Percentiles rank a stretch among this genome's conserved stretches.
These are phyloP conservation scores for Cephalotrichum gorgonifer DNA, from an alignment of 2,329 filamentous ascomycete species.

Conservation along the genomic window DNA sequence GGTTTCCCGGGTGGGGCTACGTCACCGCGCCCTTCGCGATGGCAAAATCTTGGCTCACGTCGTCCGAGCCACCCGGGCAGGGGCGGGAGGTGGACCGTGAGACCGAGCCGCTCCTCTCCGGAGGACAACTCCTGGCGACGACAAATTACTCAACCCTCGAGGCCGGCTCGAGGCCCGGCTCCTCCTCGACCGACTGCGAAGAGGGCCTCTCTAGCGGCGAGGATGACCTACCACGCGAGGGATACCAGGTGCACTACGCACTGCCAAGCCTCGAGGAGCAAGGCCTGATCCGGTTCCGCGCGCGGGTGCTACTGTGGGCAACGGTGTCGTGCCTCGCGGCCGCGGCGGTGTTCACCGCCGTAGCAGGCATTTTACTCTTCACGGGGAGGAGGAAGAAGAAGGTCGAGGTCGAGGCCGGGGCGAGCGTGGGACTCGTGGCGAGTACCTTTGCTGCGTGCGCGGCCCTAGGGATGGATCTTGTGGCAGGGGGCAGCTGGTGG, in stretches of 20 bases:
- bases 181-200: constrained; percentile 6
- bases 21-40: constrained; percentile 41
- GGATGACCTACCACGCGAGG: constrained; percentile 27
- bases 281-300: constrained; percentile 36
- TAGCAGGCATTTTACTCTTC: constrained; percentile 54
- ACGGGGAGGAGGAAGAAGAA: constrained; percentile 59
- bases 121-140: not conserved
- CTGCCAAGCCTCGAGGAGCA: constrained; percentile 43
- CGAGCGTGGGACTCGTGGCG: constrained; percentile 57
- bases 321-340: constrained; percentile 45
- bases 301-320: constrained; percentile 43
- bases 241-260: constrained; percentile 43
- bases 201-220: constrained; percentile 41
- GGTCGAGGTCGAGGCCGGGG: constrained; percentile 64
- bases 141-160: constrained; percentile 19
- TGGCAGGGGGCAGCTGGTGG: constrained; percentile 32
- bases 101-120: not conserved
- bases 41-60: constrained; percentile 39
- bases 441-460: constrained; percentile 55
- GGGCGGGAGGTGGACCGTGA: constrained; percentile 10
- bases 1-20: constrained; percentile 54
- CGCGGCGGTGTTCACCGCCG: constrained; percentile 51
- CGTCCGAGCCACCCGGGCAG: constrained; percentile 7
- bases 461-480: constrained; percentile 48
- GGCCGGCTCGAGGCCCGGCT: constrained; percentile 1